These are phyloP conservation scores for Talaromyces sp. DNA, from an alignment of 2,329 filamentous ascomycete genomes.

Conservation along the genomic window DNA sequence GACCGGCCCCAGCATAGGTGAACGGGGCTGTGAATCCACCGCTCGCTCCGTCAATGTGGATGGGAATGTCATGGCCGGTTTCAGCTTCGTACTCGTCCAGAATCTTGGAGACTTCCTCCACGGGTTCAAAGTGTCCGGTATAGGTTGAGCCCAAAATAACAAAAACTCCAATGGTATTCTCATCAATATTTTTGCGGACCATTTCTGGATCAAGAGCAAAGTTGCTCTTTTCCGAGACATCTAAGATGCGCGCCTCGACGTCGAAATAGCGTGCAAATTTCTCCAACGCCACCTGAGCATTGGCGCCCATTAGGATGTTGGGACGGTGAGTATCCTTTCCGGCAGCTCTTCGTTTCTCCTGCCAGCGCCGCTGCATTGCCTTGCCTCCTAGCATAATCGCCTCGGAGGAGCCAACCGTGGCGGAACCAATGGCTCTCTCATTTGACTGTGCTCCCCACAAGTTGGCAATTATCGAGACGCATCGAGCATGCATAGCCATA, in stretches of 20 bases:
- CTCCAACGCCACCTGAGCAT: constrained; percentile 66
- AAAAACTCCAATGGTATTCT: constrained; percentile 72
- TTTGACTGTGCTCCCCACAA: constrained; percentile 58
- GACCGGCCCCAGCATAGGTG: constrained; percentile 27
- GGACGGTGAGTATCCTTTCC: constrained; percentile 60
- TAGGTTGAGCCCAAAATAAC: constrained; percentile 68
- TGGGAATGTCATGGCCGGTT: constrained; percentile 60
- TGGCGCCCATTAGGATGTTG: constrained; percentile 70
- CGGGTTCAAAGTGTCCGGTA: constrained; percentile 67
- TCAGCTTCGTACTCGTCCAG: constrained; percentile 58
- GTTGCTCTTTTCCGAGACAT: constrained; percentile 55
- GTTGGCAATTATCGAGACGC: constrained; percentile 62
- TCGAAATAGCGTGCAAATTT: constrained; percentile 72
- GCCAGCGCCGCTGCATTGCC: constrained; percentile 71
- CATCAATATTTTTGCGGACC: constrained; percentile 62
- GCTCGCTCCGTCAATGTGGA: constrained; percentile 44
- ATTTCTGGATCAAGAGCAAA: constrained; percentile 59
- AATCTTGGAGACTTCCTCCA: constrained; percentile 60
- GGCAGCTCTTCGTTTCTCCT: constrained; percentile 53
- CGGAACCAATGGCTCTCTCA: constrained; percentile 61
- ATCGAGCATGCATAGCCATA: constrained; percentile 59
- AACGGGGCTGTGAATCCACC: constrained; percentile 41
- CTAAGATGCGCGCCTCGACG: constrained; percentile 60
- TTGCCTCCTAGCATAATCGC: constrained; percentile 65
- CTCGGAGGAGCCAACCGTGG: constrained; percentile 66